Conservation (phyloP, 768 basidiomycete genomes). For the Melanogaster broomeanus region DNA sequence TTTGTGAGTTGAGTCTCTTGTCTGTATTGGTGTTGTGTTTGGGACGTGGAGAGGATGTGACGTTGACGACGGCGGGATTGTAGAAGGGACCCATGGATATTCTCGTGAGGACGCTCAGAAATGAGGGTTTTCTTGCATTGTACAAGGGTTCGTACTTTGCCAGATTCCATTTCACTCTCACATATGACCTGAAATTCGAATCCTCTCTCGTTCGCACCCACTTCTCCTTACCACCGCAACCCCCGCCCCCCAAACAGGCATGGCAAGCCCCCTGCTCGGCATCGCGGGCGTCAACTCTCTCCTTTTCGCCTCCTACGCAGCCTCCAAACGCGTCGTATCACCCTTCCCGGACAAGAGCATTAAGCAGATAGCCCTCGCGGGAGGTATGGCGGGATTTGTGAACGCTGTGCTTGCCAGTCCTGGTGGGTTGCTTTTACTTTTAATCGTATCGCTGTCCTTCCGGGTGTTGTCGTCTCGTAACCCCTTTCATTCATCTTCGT, state of each 20-base stretch:
- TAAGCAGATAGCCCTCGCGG: slow-evolving; percentile 78
- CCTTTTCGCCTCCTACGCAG: slow-evolving; percentile 89
- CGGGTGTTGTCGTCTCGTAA: neutral
- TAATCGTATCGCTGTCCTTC: neutral
- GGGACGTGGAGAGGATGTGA: neutral
- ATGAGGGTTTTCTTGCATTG: slow-evolving; percentile 89
- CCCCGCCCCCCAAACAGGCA: slow-evolving; percentile 53
- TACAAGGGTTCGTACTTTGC: slow-evolving; percentile 74
- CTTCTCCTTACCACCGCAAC: neutral
- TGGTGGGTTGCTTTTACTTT: slow-evolving; percentile 43
- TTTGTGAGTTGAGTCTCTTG: slow-evolving; percentile 67
- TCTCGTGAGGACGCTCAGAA: slow-evolving; percentile 71
- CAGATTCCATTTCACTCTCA: neutral
- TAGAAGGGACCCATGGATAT: slow-evolving; percentile 97
- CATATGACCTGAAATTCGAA: neutral
- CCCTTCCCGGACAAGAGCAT: slow-evolving; percentile 86
- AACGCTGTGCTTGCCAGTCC: slow-evolving; percentile 93
- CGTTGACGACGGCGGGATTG: neutral
- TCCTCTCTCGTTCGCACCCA: neutral
- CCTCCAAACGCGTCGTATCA: slow-evolving; percentile 78
- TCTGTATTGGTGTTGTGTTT: neutral
- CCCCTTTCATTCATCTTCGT: too few relatives aligned
- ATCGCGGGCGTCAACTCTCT: slow-evolving; percentile 96
- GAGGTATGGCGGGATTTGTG: slow-evolving; percentile 88
- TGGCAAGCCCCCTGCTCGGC: slow-evolving; percentile 88